phyloP scores from a whole-genome alignment of 1,284 basidiomycete genomes.

The Naganishia cerealis region DNA sequence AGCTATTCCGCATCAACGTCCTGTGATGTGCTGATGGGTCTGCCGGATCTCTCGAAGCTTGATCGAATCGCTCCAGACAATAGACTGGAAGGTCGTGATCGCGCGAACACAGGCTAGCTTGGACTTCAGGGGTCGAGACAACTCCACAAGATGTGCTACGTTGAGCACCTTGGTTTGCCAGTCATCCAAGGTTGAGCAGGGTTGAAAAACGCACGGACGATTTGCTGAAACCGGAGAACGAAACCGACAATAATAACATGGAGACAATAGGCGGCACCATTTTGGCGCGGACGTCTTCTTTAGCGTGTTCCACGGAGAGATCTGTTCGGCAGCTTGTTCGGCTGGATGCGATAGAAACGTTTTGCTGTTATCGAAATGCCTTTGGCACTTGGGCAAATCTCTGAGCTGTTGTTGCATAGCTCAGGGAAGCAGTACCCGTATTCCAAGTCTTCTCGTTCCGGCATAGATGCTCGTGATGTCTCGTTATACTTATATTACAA shows the following conservation, averaged over 20 bases:
- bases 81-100: neutral
- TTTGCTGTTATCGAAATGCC: too few relatives aligned
- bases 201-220: neutral
- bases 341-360: neutral
- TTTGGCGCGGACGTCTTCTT: neutral
- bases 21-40: neutral
- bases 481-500: neutral
- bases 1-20: neutral
- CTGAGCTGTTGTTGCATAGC: too few relatives aligned
- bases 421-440: neutral
- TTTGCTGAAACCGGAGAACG: neutral
- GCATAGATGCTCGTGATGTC: neutral
- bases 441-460: neutral
- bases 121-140: too few relatives aligned
- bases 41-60: neutral
- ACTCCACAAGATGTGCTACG: too few relatives aligned
- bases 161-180: too few relatives aligned
- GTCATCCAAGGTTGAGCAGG: too few relatives aligned
- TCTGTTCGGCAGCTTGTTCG: neutral
- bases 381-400: too few relatives aligned
- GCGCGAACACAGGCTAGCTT: neutral
- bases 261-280: neutral
- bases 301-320: slow-evolving; percentile 1
- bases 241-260: neutral
- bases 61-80: neutral